Conservation (phyloP, 305 asterid genomes). For the Fraxinus angustifolia region DNA sequence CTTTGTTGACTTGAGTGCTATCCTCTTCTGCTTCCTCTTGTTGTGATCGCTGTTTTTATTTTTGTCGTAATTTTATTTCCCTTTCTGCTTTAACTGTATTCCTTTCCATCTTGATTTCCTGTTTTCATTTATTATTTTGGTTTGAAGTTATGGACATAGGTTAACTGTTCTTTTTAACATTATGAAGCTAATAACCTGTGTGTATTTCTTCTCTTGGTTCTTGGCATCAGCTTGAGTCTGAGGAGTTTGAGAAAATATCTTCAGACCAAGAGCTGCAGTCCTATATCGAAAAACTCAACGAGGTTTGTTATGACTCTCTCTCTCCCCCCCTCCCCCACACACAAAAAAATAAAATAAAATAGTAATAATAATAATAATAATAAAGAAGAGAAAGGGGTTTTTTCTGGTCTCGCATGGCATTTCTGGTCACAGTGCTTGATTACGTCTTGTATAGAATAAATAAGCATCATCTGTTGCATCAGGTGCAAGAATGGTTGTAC, state of each 20-base stretch:
- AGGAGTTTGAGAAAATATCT: conserved; percentile 68
- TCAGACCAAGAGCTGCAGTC: conserved; percentile 74
- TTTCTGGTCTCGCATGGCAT: background rate
- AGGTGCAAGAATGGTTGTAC: conserved; percentile 97
- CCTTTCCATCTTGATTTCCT: background rate
- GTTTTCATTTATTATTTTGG: background rate
- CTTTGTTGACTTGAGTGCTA: too few relatives aligned
- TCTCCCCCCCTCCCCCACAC: conserved; percentile 8
- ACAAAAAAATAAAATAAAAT: background rate
- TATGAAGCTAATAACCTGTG: conserved; percentile 16
- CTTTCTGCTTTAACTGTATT: too few relatives aligned
- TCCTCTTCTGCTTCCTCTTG: too few relatives aligned
- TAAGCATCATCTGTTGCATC: conserved; percentile 28
- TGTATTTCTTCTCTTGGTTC: conserved; percentile 20
- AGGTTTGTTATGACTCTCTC: conserved; percentile 47
- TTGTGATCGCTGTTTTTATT: too few relatives aligned
- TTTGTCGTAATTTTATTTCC: too few relatives aligned
- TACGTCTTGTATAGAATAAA: conserved; percentile 6
- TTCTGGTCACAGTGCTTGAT: conserved; percentile 10
- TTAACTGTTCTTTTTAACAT: background rate
- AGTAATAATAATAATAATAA: too few relatives aligned
- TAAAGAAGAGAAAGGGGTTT: background rate
- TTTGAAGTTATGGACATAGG: background rate
- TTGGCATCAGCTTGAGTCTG: conserved; percentile 66
- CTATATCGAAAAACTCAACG: conserved; percentile 74